Percentiles rank a stretch among this genome's conserved stretches.
Conservation (phyloP, 306 rosid genomes). For the Adenanthera pavonina region DNA sequence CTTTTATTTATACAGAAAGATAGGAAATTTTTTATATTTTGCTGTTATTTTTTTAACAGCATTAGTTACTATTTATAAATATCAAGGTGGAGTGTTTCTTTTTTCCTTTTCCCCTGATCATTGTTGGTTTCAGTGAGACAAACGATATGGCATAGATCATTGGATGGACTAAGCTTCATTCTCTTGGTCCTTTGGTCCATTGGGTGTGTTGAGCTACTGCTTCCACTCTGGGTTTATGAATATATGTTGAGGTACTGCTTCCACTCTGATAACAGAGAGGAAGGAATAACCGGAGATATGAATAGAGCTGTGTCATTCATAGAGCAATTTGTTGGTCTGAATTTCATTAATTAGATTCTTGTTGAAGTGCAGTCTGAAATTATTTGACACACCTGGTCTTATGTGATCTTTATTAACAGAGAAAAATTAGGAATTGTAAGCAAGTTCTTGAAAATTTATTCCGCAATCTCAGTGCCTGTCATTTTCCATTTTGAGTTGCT, state of each 20-base stretch:
- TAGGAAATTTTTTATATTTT: constrained; percentile 20
- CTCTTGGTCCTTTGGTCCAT: constrained; percentile 21
- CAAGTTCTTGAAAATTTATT: constrained; percentile 4
- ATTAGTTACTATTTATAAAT: constrained; percentile 22
- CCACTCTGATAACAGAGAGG: too few species aligned
- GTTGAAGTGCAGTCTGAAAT: constrained; percentile 9
- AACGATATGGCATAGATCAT: constrained; percentile 13
- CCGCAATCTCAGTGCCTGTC: constrained; percentile 1
- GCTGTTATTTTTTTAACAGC: constrained; percentile 13
- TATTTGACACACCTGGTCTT: constrained; percentile 2
- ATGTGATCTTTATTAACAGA: constrained; percentile 19
- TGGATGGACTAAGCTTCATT: constrained; percentile 19
- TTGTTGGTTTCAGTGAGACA: constrained; percentile 18
- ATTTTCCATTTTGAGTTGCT: constrained; percentile 16
- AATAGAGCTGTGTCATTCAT: constrained; percentile 16
- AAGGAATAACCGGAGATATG: neutral
- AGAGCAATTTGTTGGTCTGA: neutral
- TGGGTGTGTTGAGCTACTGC: neutral
- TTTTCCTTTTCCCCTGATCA: neutral
- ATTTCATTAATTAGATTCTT: constrained; percentile 30
- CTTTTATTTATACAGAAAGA: neutral
- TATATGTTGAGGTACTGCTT: neutral
- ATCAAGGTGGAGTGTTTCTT: neutral
- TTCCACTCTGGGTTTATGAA: neutral
- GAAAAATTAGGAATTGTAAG: neutral